These are phyloP conservation scores for Coemansia sp. DNA, from an alignment of 192 early-diverging fungal genomes.

Conservation along the genomic window DNA sequence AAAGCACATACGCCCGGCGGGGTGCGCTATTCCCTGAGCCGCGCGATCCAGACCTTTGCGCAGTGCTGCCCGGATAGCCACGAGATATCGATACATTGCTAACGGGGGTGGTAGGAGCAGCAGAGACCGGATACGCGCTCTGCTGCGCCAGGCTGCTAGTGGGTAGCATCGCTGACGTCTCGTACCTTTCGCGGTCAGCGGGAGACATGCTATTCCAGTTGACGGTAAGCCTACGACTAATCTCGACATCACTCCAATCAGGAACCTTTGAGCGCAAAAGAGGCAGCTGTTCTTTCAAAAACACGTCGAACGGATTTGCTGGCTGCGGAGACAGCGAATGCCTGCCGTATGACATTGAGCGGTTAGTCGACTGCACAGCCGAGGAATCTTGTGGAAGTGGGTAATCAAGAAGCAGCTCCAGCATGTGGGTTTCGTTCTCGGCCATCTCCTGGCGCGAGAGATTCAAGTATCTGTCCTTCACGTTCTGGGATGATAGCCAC, in stretches of 20 bases:
- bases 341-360: slow-evolving; percentile 1
- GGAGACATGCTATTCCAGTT: slow-evolving; percentile 47
- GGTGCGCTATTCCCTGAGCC: slow-evolving; percentile 32
- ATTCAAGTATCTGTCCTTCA: slow-evolving; percentile 49
- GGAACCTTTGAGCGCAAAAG: slow-evolving; percentile 48
- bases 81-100: slow-evolving; percentile 1
- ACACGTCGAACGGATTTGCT: slow-evolving; percentile 25
- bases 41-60: slow-evolving; percentile 21
- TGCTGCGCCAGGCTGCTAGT: not conserved
- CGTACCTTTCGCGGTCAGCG: slow-evolving; percentile 40
- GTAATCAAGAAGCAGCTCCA: slow-evolving; percentile 50
- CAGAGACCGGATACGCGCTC: not conserved
- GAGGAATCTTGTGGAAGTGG: slow-evolving; percentile 38
- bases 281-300: slow-evolving; percentile 48
- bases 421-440: slow-evolving; percentile 44
- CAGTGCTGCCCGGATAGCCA: slow-evolving; percentile 6
- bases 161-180: not conserved
- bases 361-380: slow-evolving; percentile 19
- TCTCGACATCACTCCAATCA: slow-evolving; percentile 51
- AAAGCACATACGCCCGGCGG: slow-evolving; percentile 53
- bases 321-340: slow-evolving; percentile 37
- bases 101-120: not conserved
- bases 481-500: slow-evolving; percentile 44
- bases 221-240: slow-evolving; percentile 40
- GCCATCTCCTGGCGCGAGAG: slow-evolving; percentile 49